Base-by-base conservation (phyloP, 139 green algal species). In the Edaphochlamys debaryana region DNA sequence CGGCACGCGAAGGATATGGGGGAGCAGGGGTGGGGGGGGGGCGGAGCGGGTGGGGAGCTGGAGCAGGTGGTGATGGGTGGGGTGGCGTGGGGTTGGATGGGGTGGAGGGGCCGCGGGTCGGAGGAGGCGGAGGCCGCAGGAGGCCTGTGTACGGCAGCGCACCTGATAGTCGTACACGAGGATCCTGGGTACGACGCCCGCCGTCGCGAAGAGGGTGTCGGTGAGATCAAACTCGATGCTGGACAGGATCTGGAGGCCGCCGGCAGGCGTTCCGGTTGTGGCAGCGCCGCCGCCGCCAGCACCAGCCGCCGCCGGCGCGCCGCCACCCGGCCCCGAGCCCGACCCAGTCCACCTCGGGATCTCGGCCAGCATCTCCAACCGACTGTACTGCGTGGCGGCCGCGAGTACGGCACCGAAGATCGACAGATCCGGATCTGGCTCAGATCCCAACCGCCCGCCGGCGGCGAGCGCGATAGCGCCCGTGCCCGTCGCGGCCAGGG, bases 151-250 rank as follows among this genome's bases (percentile, higher is more conserved):
- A 54, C 56, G 56, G 25, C 2, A 37, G 37, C 30, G 22, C 62
- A 71, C 34, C 64, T 70, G 37, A 32, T 77, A 84, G 48, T 84
- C 66, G 66, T 84, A 84, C 78, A 84, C 66, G 7, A 75, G 48
- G 66, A 84, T 84, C 1, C 66, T 45, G 66, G 64, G 78, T 36
- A 68, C 66, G 40, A 76, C 78, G 20, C 78, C 78, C 17, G 94
- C 96, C 6, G 95, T 96, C 0, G 96, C 96, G 69, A 99, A 96
- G 74, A 94, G 95, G 83, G 97, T 91, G 62, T 97, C 94, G 42
- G 98, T 94, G 15, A 93, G 80, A 89, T 98, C 95, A 84, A 98
- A 98, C 6, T 90, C 93, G 20, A 93, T 89, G 37, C 86, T 92
- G 62, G 92, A 98, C 32, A 98, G 91, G 89, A 98, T 96, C 76